Base-by-base conservation (phyloP, 2,329 filamentous ascomycete genomes). In the Ophiostoma populinum region DNA sequence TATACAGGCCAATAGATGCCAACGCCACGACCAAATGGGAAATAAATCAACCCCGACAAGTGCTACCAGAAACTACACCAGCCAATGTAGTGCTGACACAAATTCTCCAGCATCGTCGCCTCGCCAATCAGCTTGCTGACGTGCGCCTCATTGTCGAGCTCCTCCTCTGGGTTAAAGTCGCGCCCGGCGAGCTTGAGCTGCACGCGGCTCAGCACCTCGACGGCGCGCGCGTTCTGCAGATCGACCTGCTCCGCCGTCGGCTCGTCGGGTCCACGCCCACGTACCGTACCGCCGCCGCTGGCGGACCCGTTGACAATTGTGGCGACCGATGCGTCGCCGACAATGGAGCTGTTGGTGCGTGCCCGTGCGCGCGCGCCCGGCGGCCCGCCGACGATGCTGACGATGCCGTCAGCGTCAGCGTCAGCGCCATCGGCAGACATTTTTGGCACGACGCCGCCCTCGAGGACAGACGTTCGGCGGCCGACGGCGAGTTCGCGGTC, bases 81-180 rank as follows among this genome's bases (percentile, higher is more conserved):
- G 43, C 90, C 90, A 48, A 95, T 93, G 55, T 94, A 98, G 61
- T 95, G 90, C 63, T 95, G 90, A 54, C 90, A 98, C 42, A 98
- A 62, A 54, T 95, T 95, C 67, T 95, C 90, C 47, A 95, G 64
- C 51, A 90, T 94, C 6, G 90, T 98, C 16, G 90, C 90, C 61
- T 98, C 87, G 42, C 80, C 77, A 47, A 99, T 80, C 48, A 99
- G 62, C 55, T 92, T 87, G 56, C 93, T 87, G 5, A 98, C 92
- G 58, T 99, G 90, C 42, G 74, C 73, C 37, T 81, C 75, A 16
- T 92, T 75, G 39, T 75, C 77, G 43, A 98, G 65, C 57, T 95
- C 87, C 48, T 92, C 80, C 30, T 70, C 69, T 3, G 75, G 69
- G 55, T 83, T 86, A 56, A 98, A 98, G 53, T 99, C 90, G 15